Evolutionary conservation across 2,329 filamentous ascomycete genomes (phyloP).

Genomic region (Fusarium sp.): DNA sequence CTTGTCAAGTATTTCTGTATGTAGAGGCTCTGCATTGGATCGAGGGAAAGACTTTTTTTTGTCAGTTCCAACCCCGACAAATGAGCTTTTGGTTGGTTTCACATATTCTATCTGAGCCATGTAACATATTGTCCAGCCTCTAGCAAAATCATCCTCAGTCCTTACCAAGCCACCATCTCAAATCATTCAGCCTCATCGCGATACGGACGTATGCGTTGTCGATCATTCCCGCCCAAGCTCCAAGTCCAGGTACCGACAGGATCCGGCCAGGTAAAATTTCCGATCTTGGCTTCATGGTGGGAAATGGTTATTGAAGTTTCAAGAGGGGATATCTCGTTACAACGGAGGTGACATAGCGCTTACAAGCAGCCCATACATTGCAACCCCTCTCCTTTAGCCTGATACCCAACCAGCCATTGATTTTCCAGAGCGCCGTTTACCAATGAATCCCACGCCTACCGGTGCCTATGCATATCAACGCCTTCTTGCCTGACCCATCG

Average conservation of each 20-base stretch:
- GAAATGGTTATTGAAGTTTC: constrained; percentile 12
- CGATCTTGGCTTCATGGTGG: neutral
- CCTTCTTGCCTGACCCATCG: constrained; percentile 3
- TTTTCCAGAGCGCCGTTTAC: constrained; percentile 33
- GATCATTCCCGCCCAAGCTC: constrained; percentile 19
- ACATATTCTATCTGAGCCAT: constrained; percentile 5
- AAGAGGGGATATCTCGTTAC: constrained; percentile 34
- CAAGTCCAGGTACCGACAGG: neutral
- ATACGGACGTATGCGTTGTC: constrained; percentile 13
- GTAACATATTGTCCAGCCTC: neutral
- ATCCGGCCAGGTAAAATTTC: neutral
- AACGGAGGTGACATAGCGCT: constrained; percentile 12
- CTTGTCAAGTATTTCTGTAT: too few relatives aligned
- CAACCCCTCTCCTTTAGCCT: constrained; percentile 6
- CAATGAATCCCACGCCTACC: constrained; percentile 27
- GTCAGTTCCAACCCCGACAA: neutral
- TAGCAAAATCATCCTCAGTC: neutral
- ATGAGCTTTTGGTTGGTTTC: neutral
- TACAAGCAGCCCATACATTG: constrained; percentile 23
- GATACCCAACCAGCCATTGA: constrained; percentile 22
- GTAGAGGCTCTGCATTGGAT: neutral
- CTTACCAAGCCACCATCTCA: constrained; percentile 22
- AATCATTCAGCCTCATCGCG: constrained; percentile 13
- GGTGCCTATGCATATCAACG: constrained; percentile 26
- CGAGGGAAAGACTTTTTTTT: neutral